Evolutionary conservation across 306 rosid species (phyloP).

Genomic region (Lagenaria siceraria): DNA sequence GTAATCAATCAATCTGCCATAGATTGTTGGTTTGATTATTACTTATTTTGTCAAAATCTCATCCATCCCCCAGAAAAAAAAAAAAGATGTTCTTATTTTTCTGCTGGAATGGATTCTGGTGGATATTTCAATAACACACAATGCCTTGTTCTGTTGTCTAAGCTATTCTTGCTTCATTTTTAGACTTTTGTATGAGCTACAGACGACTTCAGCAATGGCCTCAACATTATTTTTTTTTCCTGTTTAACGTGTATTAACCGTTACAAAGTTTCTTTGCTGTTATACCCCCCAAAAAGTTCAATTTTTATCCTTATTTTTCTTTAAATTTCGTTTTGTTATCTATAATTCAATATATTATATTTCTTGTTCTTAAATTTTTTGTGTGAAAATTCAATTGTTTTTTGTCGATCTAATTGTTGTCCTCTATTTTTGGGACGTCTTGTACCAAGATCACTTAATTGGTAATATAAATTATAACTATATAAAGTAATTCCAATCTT

Average conservation of each 20-base stretch:
- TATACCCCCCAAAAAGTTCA: too few species aligned
- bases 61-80: not conserved
- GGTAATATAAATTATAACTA: too few species aligned
- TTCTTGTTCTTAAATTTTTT: too few species aligned
- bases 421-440: too few species aligned
- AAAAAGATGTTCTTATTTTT: not conserved
- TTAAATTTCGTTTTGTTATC: not conserved
- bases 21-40: slow-evolving; percentile 14
- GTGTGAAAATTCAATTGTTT: too few species aligned
- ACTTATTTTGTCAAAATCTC: slow-evolving; percentile 21
- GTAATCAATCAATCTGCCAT: slow-evolving; percentile 27
- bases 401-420: too few species aligned
- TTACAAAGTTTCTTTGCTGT: too few species aligned
- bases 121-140: not conserved
- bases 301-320: too few species aligned
- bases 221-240: not conserved
- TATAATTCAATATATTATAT: too few species aligned
- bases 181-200: not conserved
- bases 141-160: not conserved
- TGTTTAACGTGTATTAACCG: not conserved
- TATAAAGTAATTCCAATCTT: too few species aligned
- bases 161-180: not conserved
- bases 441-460: too few species aligned
- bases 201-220: not conserved
- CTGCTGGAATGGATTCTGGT: not conserved